Conservation (phyloP, 495 filamentous ascomycete species). For the Cudoniella acicularis region DNA sequence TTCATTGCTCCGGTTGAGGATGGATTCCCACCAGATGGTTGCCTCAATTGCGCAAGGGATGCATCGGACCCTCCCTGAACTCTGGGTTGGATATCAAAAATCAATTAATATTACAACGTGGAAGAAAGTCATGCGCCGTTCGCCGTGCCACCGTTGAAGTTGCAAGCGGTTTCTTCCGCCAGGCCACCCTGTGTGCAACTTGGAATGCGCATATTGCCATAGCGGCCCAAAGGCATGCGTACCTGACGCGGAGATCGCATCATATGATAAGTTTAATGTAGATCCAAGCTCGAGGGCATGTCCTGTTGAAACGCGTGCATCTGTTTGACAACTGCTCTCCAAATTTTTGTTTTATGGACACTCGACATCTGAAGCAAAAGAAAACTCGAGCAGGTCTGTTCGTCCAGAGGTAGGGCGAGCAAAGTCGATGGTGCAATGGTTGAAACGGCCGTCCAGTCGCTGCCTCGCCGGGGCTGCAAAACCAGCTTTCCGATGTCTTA, state of each 20-base stretch:
- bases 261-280: conserved; percentile 10
- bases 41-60: conserved; percentile 10
- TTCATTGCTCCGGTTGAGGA: neutral
- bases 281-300: conserved; percentile 5
- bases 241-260: conserved; percentile 15
- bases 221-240: conserved; percentile 20
- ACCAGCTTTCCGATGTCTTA: neutral
- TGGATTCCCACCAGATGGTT: neutral
- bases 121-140: conserved; percentile 9
- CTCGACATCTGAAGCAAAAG: neutral
- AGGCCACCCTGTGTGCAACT: conserved; percentile 1
- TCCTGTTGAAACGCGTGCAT: neutral
- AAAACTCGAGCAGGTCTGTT: no score
- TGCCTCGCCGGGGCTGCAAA: neutral
- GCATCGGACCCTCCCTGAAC: neutral
- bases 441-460: neutral
- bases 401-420: no score
- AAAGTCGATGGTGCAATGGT: no score
- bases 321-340: neutral
- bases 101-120: neutral
- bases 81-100: neutral
- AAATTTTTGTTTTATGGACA: neutral
- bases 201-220: conserved; percentile 7
- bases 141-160: conserved; percentile 6
- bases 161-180: conserved; percentile 14